These are phyloP conservation scores for Lablab purpureus DNA, from an alignment of 306 rosid species.

Conservation along the genomic window DNA sequence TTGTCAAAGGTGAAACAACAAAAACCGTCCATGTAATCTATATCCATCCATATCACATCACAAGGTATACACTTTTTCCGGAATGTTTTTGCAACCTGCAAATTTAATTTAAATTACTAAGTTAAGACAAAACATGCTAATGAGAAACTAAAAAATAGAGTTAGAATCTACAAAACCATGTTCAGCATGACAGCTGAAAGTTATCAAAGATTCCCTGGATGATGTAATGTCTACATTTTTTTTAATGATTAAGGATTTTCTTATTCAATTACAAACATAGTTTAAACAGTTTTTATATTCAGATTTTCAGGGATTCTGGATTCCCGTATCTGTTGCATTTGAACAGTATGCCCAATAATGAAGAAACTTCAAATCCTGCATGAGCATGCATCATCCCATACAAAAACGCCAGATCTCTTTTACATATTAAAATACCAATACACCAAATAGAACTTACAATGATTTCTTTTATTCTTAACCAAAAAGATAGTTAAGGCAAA, in stretches of 20 bases:
- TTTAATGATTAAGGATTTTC: slow-evolving; percentile 2
- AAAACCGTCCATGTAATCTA: slow-evolving; percentile 96
- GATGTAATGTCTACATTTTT: slow-evolving; percentile 11
- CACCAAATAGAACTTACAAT: slow-evolving; percentile 20
- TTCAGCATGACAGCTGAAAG: slow-evolving; percentile 11
- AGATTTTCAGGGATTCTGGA: slow-evolving; percentile 8
- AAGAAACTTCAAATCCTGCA: slow-evolving; percentile 7
- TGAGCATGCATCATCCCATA: neutral
- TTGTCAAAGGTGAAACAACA: slow-evolving; percentile 92
- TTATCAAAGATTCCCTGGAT: slow-evolving; percentile 37
- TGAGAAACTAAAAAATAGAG: neutral
- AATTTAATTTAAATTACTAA: slow-evolving; percentile 19
- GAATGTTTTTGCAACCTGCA: slow-evolving; percentile 78
- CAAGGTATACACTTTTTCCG: slow-evolving; percentile 85
- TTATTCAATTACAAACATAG: slow-evolving; percentile 16
- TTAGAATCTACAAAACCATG: slow-evolving; percentile 4
- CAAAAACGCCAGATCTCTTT: slow-evolving; percentile 19
- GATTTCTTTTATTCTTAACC: neutral
- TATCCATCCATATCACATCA: slow-evolving; percentile 96
- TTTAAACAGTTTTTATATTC: neutral
- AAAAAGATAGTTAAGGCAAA: slow-evolving; percentile 2
- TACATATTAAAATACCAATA: neutral
- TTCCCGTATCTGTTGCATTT: slow-evolving; percentile 15
- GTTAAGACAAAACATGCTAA: slow-evolving; percentile 20
- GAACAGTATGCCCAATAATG: neutral